Conservation (phyloP, 1,284 basidiomycete genomes). For the Ceratobasidium theobromae region DNA sequence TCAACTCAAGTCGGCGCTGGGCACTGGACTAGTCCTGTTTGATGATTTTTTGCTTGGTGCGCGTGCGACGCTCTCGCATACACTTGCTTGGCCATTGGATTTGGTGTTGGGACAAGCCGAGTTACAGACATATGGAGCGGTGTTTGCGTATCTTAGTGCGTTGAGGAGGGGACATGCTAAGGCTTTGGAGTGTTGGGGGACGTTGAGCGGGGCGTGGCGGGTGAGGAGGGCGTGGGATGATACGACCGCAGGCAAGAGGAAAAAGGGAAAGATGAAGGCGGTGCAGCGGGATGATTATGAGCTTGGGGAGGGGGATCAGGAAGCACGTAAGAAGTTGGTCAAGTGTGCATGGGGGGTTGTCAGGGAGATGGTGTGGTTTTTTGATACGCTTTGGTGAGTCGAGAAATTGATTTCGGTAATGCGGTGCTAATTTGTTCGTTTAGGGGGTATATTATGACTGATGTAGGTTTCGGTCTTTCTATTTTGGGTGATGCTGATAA, state of each 20-base stretch:
- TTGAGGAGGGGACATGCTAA: conserved; percentile 79
- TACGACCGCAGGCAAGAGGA: conserved; percentile 45
- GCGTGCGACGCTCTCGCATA: conserved; percentile 66
- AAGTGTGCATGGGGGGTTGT: conserved; percentile 84
- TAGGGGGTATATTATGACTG: conserved; percentile 78
- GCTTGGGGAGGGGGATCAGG: conserved; percentile 29
- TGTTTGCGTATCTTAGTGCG: conserved; percentile 83
- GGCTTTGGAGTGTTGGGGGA: conserved; percentile 79
- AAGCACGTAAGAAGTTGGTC: conserved; percentile 59
- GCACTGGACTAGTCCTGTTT: conserved; percentile 53
- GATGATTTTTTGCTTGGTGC: conserved; percentile 78
- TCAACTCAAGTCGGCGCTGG: background rate
- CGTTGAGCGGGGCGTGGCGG: conserved; percentile 79
- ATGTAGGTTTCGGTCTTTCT: conserved; percentile 47
- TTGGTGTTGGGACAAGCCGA: conserved; percentile 81
- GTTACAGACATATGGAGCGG: conserved; percentile 67
- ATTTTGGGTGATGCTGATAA: background rate
- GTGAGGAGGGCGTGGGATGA: conserved; percentile 72
- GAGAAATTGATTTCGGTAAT: background rate
- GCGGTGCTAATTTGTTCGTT: background rate
- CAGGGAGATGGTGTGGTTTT: conserved; percentile 86
- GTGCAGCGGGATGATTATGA: background rate
- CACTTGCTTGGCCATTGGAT: conserved; percentile 79
- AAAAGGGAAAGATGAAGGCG: conserved; percentile 44
- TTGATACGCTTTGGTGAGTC: conserved; percentile 65